Conservation (phyloP, 1,284 basidiomycete genomes). For the Naganishia sp. region DNA sequence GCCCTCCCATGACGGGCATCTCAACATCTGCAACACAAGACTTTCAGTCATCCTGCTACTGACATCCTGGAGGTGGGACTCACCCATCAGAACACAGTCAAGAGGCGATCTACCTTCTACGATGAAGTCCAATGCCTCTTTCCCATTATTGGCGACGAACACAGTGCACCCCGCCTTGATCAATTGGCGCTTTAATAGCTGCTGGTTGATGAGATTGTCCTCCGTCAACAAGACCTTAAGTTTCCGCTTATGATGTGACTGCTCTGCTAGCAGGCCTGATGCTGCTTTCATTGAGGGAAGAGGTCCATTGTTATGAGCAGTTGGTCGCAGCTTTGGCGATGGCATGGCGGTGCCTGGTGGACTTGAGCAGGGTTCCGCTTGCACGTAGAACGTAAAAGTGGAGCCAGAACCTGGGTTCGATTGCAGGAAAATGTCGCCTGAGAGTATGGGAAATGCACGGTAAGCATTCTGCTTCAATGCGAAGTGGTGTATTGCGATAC, state of each 20-base stretch:
- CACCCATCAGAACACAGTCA: conserved; percentile 36
- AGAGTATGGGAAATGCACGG: not conserved
- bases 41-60: not conserved
- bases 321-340: too few relatives aligned
- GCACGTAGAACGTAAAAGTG: conserved; percentile 35
- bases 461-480: not conserved
- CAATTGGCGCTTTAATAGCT: conserved; percentile 36
- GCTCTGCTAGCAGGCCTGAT: not conserved
- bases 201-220: conserved; percentile 41
- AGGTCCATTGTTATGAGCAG: not conserved
- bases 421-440: conserved; percentile 38
- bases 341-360: not conserved
- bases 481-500: not conserved
- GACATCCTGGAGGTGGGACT: not conserved
- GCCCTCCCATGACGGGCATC: conserved; percentile 38
- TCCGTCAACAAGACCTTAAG: conserved; percentile 36
- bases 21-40: conserved; percentile 33
- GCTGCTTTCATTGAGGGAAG: not conserved
- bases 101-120: conserved; percentile 30
- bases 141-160: conserved; percentile 37
- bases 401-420: conserved; percentile 36
- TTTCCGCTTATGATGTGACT: not conserved
- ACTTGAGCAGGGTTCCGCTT: conserved; percentile 18
- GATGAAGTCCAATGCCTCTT: conserved; percentile 38
- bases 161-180: conserved; percentile 37